A percentile compares a stretch with the other conserved stretches of the same genome.
Conservation (phyloP, 768 basidiomycete species). For the Lactarius sp. region DNA sequence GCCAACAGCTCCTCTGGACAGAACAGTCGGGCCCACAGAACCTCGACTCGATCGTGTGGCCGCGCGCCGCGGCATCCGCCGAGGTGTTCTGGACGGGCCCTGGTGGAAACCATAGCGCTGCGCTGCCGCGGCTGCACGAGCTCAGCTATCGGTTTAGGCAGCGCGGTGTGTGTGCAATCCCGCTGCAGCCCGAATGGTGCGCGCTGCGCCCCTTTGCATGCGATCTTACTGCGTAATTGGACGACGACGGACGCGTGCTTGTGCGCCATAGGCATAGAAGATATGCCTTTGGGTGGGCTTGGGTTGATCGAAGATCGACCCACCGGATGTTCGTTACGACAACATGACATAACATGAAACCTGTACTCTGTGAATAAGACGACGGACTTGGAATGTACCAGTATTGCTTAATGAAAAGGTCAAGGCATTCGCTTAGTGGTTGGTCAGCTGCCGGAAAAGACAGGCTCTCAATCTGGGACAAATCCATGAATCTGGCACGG, state of each 20-base stretch:
- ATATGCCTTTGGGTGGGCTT: too few relatives aligned
- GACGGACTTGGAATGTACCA: too few relatives aligned
- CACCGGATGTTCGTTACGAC: too few relatives aligned
- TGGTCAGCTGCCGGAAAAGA: too few relatives aligned
- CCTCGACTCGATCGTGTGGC: slow-evolving; percentile 67
- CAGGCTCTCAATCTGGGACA: too few relatives aligned
- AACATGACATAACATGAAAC: too few relatives aligned
- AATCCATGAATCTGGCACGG: too few relatives aligned
- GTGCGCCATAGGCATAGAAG: too few relatives aligned
- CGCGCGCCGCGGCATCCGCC: slow-evolving; percentile 62
- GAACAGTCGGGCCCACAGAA: slow-evolving; percentile 69
- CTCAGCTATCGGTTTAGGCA: slow-evolving; percentile 34
- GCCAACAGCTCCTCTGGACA: slow-evolving; percentile 66
- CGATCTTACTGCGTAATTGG: not conserved
- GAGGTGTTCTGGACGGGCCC: slow-evolving; percentile 76
- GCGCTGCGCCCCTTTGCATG: slow-evolving; percentile 33
- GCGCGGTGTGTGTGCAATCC: slow-evolving; percentile 33
- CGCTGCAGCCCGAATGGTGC: slow-evolving; percentile 41
- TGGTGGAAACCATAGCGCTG: slow-evolving; percentile 33
- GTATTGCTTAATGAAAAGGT: too few relatives aligned
- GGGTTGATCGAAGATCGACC: too few relatives aligned
- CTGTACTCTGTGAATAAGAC: too few relatives aligned
- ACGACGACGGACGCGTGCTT: not conserved
- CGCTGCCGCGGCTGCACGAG: slow-evolving; percentile 59
- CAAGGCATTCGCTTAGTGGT: too few relatives aligned